Conservation (phyloP, 192 early-diverging fungal species). For the Backusella sp. region DNA sequence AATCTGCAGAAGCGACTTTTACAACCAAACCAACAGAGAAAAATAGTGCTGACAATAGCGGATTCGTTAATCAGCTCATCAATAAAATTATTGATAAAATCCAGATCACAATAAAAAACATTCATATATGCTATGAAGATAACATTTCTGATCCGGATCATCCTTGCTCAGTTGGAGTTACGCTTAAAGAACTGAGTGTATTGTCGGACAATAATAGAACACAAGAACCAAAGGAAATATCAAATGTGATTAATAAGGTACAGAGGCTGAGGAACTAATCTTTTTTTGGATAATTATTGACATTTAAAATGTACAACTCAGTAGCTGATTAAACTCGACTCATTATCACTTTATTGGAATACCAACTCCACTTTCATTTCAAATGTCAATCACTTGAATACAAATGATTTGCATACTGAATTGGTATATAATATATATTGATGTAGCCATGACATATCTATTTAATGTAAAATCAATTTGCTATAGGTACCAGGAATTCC, state of each 20-base stretch:
- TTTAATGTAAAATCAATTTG: not conserved
- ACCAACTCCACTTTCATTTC: slow-evolving; percentile 46
- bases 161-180: slow-evolving; percentile 76
- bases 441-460: not conserved
- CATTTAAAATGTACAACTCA: not conserved
- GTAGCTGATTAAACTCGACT: slow-evolving; percentile 55
- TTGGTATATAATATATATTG: slow-evolving; percentile 10
- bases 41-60: slow-evolving; percentile 32
- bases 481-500: slow-evolving; percentile 46
- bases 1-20: slow-evolving; percentile 47
- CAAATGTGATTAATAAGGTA: slow-evolving; percentile 68
- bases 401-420: not conserved
- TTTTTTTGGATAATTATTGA: not conserved
- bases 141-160: slow-evolving; percentile 59
- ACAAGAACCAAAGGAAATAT: slow-evolving; percentile 58
- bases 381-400: not conserved
- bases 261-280: not conserved
- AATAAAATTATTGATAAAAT: slow-evolving; percentile 87
- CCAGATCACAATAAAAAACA: slow-evolving; percentile 79
- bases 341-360: slow-evolving; percentile 77
- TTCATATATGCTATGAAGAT: slow-evolving; percentile 89
- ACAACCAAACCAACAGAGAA: slow-evolving; percentile 1
- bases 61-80: slow-evolving; percentile 70
- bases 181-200: slow-evolving; percentile 74
- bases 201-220: slow-evolving; percentile 64